Evolutionary conservation across 139 green algal species (phyloP).

Genomic region (Limnomonas spitsbergensis): DNA sequence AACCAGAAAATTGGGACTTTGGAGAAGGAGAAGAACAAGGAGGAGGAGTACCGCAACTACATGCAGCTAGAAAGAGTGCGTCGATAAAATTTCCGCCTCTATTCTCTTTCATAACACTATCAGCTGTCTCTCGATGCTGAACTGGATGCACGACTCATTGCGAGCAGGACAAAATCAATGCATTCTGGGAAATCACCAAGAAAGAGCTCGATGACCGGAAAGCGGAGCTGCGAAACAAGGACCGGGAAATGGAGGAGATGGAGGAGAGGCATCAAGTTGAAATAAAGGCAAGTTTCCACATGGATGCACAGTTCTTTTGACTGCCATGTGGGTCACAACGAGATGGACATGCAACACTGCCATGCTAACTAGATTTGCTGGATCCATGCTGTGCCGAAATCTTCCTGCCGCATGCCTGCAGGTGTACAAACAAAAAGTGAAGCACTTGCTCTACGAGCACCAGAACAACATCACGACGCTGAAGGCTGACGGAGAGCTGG

Average conservation of each 20-base stretch:
- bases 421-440: constrained; percentile 93
- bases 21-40: constrained; percentile 83
- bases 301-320: background rate
- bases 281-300: constrained; percentile 63
- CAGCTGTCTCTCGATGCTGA: too few relatives aligned
- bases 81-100: background rate
- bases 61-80: constrained; percentile 86
- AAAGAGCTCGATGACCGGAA: constrained; percentile 79
- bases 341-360: background rate
- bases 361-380: background rate
- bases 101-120: too few relatives aligned
- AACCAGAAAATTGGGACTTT: constrained; percentile 70
- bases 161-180: constrained; percentile 86
- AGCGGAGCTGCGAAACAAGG: constrained; percentile 81
- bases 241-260: constrained; percentile 85
- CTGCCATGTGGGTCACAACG: too few relatives aligned
- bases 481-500: constrained; percentile 78
- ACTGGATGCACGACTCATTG: too few relatives aligned
- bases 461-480: constrained; percentile 81
- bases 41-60: constrained; percentile 87
- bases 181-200: constrained; percentile 91
- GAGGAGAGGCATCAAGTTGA: constrained; percentile 85
- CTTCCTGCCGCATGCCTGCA: constrained; percentile 21
- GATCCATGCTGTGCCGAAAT: background rate
- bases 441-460: constrained; percentile 93